Base-by-base conservation (phyloP, 805 yeast species). In the Yarrowia sp. region DNA sequence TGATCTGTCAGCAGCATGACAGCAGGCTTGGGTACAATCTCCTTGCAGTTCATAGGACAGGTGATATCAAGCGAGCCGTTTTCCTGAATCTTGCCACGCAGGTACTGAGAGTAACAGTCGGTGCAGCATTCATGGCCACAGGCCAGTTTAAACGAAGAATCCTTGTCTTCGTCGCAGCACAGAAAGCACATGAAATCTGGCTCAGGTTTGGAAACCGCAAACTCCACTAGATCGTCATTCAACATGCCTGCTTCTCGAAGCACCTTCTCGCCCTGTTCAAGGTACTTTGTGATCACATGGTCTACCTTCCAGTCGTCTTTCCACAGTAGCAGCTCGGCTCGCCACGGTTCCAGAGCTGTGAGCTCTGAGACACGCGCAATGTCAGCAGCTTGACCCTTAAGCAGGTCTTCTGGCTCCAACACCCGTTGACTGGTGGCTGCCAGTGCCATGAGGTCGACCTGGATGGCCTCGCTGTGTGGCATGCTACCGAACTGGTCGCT, bases 61-160 rank as follows among this genome's bases (percentile, higher is more conserved):
- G 80, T 77, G 2, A 90, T 83, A 54, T 78, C 67, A 59, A 65
- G 78, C 68, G 73, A 71, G 12, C 76, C 74, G 22, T 73, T 74
- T 16, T 72, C 75, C 17, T 64, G 41, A 19, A 77, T 68, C 65
- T 80, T 79, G 56, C 80, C 83, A 7, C 76, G 70, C 19, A 88
- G 76, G 72, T 90, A 92, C 35, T 79, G 79, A 16, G 76, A 71
- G 73, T 88, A 92, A 74, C 99, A 93, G 12, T 76, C 77, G 1
- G 78, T 69, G 72, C 99, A 95, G 69, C 79, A 88, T 61, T 77
- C 78, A 74, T 93, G 97, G 9, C 80, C 81, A 74, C 98, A 95
- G 16, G 80, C 80, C 17, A 90, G 73, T 2, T 81, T 74, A 69
- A 85, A 89, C 48, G 81, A 69, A 66, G 74, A 64, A 65, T 70